Evolutionary conservation across 2,329 filamentous ascomycete species (phyloP).

Genomic region (Colletotrichum musae): DNA sequence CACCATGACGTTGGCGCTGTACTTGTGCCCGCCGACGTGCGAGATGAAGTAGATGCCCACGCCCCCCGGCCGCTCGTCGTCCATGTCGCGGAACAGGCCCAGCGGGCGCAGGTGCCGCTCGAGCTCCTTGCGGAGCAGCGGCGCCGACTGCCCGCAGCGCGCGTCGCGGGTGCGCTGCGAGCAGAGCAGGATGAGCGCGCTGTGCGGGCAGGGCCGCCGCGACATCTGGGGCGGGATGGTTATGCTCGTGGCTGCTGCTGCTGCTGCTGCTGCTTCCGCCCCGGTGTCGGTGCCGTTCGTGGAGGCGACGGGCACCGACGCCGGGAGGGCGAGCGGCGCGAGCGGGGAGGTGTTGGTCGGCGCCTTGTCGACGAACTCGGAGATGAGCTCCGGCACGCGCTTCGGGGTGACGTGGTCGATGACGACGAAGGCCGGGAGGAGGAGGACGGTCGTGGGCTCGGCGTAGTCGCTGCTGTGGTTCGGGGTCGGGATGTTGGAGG

Average conservation of each 20-base stretch:
- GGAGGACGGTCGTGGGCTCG: constrained; percentile 82
- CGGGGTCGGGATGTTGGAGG: constrained; percentile 90
- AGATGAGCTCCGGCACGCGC: constrained; percentile 80
- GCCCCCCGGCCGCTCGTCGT: constrained; percentile 90
- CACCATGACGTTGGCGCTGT: constrained; percentile 93
- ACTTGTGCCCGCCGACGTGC: constrained; percentile 97
- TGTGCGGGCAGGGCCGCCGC: constrained; percentile 82
- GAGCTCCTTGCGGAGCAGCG: constrained; percentile 88
- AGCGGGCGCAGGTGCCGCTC: constrained; percentile 89
- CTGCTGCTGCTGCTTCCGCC: constrained; percentile 42
- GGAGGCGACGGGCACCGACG: constrained; percentile 49
- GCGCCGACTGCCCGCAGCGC: constrained; percentile 93
- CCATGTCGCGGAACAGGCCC: constrained; percentile 86
- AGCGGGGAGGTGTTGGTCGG: constrained; percentile 83
- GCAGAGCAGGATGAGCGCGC: constrained; percentile 91
- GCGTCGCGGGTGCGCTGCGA: constrained; percentile 95
- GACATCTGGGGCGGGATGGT: constrained; percentile 50
- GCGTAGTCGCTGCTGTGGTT: constrained; percentile 74
- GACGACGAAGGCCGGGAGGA: constrained; percentile 87
- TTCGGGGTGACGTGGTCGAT: constrained; percentile 87
- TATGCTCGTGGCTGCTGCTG: constrained; percentile 42
- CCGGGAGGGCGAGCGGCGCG: constrained; percentile 54
- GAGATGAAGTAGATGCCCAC: constrained; percentile 97
- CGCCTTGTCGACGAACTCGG: constrained; percentile 76
- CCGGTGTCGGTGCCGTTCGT: constrained; percentile 27